Conservation (phyloP, 345 rosid genomes). For the Camelina laxa region DNA sequence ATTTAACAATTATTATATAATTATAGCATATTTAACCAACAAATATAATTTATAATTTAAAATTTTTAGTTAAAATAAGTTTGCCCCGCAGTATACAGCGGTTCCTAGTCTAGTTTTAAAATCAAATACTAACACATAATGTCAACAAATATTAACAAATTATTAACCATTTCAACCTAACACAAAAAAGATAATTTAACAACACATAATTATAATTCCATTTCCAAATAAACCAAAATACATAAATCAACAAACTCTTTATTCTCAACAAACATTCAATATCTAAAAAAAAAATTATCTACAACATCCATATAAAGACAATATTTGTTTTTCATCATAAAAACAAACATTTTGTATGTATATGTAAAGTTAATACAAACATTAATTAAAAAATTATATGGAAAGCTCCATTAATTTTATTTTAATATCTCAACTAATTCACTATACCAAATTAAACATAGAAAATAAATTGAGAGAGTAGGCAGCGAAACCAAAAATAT, state of each 20-base stretch:
- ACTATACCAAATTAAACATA: constrained; percentile 15
- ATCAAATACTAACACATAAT: too few relatives aligned
- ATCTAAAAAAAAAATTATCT: not conserved
- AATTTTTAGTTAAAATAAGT: too few relatives aligned
- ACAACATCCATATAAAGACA: not conserved
- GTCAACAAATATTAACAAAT: not conserved
- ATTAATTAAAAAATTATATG: not conserved
- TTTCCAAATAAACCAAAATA: not conserved
- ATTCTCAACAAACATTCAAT: constrained; percentile 1
- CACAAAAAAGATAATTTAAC: not conserved
- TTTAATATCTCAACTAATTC: constrained; percentile 26
- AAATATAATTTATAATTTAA: too few relatives aligned
- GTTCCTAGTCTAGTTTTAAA: too few relatives aligned
- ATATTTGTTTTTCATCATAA: not conserved
- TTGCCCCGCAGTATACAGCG: too few relatives aligned
- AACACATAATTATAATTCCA: not conserved
- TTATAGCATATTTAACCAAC: too few relatives aligned
- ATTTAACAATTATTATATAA: too few relatives aligned
- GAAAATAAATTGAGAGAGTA: constrained; percentile 12
- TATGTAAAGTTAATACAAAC: constrained; percentile 12
- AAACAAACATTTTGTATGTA: constrained; percentile 1
- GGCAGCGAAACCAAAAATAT: constrained; percentile 23
- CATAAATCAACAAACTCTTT: not conserved
- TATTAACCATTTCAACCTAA: not conserved
- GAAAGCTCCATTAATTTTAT: constrained; percentile 7